These are phyloP conservation scores for Clonostachys sp. DNA, from an alignment of 2,329 filamentous ascomycete genomes.

Conservation along the genomic window DNA sequence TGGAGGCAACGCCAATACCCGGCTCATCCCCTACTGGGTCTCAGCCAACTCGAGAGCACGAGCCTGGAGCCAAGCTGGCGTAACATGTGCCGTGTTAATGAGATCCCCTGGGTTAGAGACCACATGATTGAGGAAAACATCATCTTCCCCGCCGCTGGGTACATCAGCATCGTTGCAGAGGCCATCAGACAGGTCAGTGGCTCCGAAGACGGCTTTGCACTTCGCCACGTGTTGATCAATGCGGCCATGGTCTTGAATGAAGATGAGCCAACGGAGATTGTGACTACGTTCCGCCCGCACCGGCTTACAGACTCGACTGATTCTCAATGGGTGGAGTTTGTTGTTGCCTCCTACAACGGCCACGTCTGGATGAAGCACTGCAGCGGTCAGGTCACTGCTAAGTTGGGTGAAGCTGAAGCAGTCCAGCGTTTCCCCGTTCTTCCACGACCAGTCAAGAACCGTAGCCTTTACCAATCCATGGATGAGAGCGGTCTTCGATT, in stretches of 20 bases:
- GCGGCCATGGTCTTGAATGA: background rate
- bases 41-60: background rate
- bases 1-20: constrained; percentile 4
- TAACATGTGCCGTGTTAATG: constrained; percentile 10
- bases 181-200: constrained; percentile 1
- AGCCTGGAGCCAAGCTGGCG: constrained; percentile 9
- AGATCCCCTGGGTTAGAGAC: constrained; percentile 22
- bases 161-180: constrained; percentile 21
- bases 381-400: background rate
- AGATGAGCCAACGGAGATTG: background rate
- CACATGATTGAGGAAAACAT: constrained; percentile 11
- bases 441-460: too few species aligned
- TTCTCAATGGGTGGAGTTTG: background rate
- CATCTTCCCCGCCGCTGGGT: constrained; percentile 31
- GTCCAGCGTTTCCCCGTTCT: too few species aligned
- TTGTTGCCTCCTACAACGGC: background rate
- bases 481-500: too few species aligned
- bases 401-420: too few species aligned
- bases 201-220: background rate
- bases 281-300: background rate
- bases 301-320: background rate
- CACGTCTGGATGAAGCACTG: background rate
- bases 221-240: background rate
- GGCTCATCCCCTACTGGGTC: constrained; percentile 17
- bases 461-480: too few species aligned